These are phyloP conservation scores for Tulasnella calospora DNA, from an alignment of 768 basidiomycete species.

Conservation along the genomic window DNA sequence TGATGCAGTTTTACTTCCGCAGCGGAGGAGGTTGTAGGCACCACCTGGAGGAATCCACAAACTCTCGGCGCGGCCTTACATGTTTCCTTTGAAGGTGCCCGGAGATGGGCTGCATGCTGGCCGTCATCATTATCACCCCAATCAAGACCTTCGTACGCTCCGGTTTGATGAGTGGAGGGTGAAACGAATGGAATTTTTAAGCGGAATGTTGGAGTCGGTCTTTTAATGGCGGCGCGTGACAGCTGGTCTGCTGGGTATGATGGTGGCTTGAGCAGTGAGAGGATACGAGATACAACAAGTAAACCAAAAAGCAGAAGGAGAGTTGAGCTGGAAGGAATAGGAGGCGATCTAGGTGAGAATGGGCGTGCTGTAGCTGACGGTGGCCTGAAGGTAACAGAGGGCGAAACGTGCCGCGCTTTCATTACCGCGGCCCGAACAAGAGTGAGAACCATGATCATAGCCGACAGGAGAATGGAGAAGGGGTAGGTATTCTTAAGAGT, in stretches of 20 bases:
- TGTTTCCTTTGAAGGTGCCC: not conserved
- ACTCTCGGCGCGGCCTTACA: no score
- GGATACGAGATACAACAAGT: not conserved
- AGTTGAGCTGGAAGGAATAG: not conserved
- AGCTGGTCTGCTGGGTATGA: no score
- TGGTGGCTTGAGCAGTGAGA: not conserved
- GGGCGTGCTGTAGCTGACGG: not conserved
- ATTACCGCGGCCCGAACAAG: not conserved
- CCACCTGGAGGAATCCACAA: not conserved
- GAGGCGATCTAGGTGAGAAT: not conserved
- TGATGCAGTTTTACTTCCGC: not conserved
- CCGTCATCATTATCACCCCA: constrained; percentile 13
- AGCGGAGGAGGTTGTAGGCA: not conserved
- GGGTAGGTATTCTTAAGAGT: not conserved
- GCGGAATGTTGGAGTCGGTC: not conserved
- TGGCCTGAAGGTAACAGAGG: not conserved
- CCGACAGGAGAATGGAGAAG: not conserved
- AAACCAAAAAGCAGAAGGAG: not conserved
- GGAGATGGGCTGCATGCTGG: not conserved
- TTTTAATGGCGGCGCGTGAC: no score
- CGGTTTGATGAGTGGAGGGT: not conserved
- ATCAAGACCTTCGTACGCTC: not conserved
- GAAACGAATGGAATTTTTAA: not conserved
- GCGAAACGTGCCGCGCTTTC: not conserved
- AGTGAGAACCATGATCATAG: not conserved